Percentiles rank a stretch among this genome's conserved stretches.
phyloP scores from a whole-genome alignment of 2,329 filamentous ascomycete genomes.

The Rutstroemia sp. region DNA sequence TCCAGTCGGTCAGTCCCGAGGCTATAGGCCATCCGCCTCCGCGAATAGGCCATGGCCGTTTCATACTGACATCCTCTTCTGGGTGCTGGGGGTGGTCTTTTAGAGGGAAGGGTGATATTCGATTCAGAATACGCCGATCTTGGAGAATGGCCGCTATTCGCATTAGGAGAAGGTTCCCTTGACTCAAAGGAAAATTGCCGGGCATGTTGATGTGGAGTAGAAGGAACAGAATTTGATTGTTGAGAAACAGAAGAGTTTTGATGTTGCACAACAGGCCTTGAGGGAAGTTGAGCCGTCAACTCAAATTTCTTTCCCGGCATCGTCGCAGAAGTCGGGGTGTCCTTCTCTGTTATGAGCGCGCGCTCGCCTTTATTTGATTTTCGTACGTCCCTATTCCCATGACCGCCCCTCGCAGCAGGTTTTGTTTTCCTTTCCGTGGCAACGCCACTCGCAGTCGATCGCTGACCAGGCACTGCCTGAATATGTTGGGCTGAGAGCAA shows the following conservation, averaged over 20 bases:
- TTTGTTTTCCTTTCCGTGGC: constrained; percentile 28
- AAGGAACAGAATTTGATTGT: constrained; percentile 85
- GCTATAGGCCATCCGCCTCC: constrained; percentile 85
- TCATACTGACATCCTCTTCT: constrained; percentile 75
- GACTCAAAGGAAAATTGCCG: constrained; percentile 77
- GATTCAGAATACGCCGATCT: constrained; percentile 87
- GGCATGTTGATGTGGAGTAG: constrained; percentile 84
- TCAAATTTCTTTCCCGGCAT: constrained; percentile 30
- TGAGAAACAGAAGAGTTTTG: constrained; percentile 45
- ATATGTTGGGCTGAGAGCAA: constrained; percentile 48
- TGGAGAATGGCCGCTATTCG: constrained; percentile 72
- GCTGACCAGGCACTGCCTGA: constrained; percentile 41
- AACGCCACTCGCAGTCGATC: constrained; percentile 46
- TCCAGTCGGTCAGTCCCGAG: constrained; percentile 75
- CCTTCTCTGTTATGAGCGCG: constrained; percentile 53
- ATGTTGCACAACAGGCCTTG: constrained; percentile 33
- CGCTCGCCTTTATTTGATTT: constrained; percentile 53
- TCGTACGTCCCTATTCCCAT: constrained; percentile 55
- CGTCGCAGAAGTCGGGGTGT: constrained; percentile 29
- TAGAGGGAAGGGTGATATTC: constrained; percentile 62
- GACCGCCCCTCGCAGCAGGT: constrained; percentile 42
- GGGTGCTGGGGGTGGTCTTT: constrained; percentile 55
- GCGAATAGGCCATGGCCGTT: constrained; percentile 72
- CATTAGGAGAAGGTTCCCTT: constrained; percentile 71
- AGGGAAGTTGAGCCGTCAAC: constrained; percentile 22